Evolutionary conservation across 352 stramenopile genomes (phyloP), one percentile per base, ranked within the genome.

Genomic region (Phytophthora macrochlamydospora): DNA sequence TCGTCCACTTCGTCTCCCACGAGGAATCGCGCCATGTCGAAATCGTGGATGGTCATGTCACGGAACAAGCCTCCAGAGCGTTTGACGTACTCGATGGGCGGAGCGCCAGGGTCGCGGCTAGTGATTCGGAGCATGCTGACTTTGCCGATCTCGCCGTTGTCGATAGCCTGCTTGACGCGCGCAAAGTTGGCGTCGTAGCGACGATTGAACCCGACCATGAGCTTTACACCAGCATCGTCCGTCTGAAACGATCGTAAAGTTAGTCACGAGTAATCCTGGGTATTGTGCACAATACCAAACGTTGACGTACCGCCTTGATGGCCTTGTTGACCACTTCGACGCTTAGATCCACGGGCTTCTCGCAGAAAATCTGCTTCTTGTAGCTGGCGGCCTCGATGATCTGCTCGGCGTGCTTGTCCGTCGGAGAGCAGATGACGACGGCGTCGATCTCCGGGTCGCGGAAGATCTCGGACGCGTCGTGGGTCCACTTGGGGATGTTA

Each of bases 31-130:
- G 87, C 86, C 87, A 98, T 98, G 67, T 98, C 94, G 48, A 98
- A 87, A 84, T 98, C 95, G 80, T 98, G 95, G 72, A 98, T 95
- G 35, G 95, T 96, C 95, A 98, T 98, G 66, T 98, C 94, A 56
- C 90, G 86, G 70, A 98, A 98, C 38, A 98, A 89, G 28, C 94
- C 95, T 51, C 95, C 95, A 0, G 92, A 95, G 29, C 33, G 55
- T 30, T 82, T 79, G 59, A 90, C 57, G 75, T 90, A 90, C 18
- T 56, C 60, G 11, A 79, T 29, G 24, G 79, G 75, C n/a, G 79
- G 79, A 2, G 79, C 32, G 50, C 71, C 53, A 5, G 78, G 81
- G 49, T 90, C 81, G 24, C 81, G 81, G 45, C 81, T 90, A 13
- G 81, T 90, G 59, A 90, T 93, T 50, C 85, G 83, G 14, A 91